Percentiles rank a stretch among this genome's conserved stretches.
Conservation (phyloP, 129 eudicot species). For the Saussurea involucrata region DNA sequence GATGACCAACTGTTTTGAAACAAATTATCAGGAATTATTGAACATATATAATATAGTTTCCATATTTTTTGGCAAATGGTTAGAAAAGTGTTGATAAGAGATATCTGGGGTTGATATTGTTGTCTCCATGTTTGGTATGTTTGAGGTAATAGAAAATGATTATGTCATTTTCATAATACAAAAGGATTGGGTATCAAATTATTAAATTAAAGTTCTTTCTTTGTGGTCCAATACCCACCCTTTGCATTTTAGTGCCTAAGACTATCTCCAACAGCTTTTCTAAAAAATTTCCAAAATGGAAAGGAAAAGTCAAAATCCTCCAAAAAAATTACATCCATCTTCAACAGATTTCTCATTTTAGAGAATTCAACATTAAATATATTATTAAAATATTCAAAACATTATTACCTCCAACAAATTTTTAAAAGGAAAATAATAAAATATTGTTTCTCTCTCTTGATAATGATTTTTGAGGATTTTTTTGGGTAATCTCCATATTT, state of each 20-base stretch:
- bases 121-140: slow-evolving; percentile 33
- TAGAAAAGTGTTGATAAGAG: slow-evolving; percentile 25
- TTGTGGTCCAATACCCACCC: slow-evolving; percentile 22
- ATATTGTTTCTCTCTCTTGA: no score
- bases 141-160: slow-evolving; percentile 30
- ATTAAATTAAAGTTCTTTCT: slow-evolving; percentile 13
- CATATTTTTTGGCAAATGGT: slow-evolving; percentile 21
- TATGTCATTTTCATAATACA: slow-evolving; percentile 24
- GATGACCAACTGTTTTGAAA: not conserved
- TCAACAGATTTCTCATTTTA: no score
- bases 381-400: no score
- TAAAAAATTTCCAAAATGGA: no score
- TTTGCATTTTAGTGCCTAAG: slow-evolving; percentile 27
- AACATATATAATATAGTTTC: not conserved
- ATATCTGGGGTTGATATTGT: slow-evolving; percentile 27
- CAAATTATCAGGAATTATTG: not conserved
- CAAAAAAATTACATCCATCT: no score
- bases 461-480: no score
- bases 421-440: no score
- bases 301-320: no score
- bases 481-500: no score
- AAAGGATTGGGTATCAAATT: slow-evolving; percentile 21
- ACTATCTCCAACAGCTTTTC: no score
- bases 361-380: no score
- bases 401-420: no score